Base-by-base conservation (phyloP, 2,329 filamentous ascomycete species). In the Fusarium oxysporum region DNA sequence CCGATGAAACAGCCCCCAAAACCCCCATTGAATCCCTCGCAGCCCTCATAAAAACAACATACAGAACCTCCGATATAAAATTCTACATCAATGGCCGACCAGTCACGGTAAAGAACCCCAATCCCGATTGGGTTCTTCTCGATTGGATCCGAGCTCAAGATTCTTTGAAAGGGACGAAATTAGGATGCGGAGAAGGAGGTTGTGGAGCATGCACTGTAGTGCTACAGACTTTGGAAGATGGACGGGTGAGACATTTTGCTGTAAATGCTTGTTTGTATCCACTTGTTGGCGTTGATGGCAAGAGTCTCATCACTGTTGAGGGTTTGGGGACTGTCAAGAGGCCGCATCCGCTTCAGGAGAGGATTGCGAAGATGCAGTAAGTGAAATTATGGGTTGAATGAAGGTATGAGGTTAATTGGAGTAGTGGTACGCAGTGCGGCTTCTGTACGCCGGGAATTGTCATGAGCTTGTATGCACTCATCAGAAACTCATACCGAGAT, bases 131-230 rank as follows among this genome's bases (percentile, higher is more conserved):
- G 57, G 35, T 60, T 33, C 45, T 60, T 0, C 30, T 60, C 12
- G 57, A 60, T 54, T 60, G 57, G 57, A 60, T 60, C n/a, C 25
- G 57, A n/a, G 57, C 57, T 16, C 57, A 60, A 23, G 47, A 41
- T 21, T 55, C 35, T 19, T 8, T 60, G 7, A 60, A 55, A 21
- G 57, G 57, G 17, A 55, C 57, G 3, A 60, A 60, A 11, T 5
- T 60, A 5, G 57, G 57, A 55, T 60, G 57, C 11, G 57, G 57
- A 25, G 57, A 60, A 17, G 57, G 57, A 6, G 47, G 57, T 1
- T 60, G 47, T 23, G 57, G 57, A 17, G 57, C 57, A 2, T 60
- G 57, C 4, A 60, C 57, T 28, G 47, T 60, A 10, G 57, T 60
- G 1, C n/a, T 60, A 10, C 57, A 60, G 57, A 60, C 47, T 1